Evolutionary conservation across 345 rosid genomes (phyloP).

Genomic region (Acer campestre): DNA sequence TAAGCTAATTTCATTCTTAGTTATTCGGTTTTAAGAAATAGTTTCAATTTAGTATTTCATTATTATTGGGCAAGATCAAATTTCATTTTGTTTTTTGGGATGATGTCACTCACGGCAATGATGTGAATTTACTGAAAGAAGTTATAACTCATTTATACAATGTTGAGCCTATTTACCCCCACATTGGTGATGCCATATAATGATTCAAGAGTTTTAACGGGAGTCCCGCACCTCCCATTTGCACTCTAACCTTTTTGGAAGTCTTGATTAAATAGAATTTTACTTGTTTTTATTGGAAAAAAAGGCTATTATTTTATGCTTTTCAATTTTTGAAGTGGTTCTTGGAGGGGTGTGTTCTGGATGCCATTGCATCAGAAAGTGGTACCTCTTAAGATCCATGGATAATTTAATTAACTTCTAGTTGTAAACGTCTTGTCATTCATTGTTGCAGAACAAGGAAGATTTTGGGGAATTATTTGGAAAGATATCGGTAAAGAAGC

Average conservation of each 20-base stretch:
- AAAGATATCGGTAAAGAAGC: constrained; percentile 54
- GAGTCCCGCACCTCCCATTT: not conserved
- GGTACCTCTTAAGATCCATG: not conserved
- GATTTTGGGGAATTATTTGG: constrained; percentile 49
- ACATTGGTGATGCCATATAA: not conserved
- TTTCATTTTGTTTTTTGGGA: not conserved
- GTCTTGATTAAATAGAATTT: not conserved
- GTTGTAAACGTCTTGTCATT: not conserved
- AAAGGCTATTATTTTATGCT: not conserved
- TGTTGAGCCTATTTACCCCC: not conserved
- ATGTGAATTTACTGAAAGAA: not conserved
- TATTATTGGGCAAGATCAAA: not conserved
- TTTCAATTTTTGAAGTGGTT: not conserved
- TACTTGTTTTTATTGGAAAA: not conserved
- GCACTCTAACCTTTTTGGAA: not conserved
- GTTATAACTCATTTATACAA: not conserved
- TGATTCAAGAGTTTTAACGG: not conserved
- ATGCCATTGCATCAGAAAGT: not conserved
- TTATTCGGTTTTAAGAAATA: not conserved
- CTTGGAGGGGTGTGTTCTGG: not conserved
- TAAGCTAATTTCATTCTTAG: not conserved
- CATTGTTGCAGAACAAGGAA: constrained; percentile 54
- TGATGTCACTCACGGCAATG: not conserved
- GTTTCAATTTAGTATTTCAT: not conserved
- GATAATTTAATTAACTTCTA: not conserved